A percentile compares a stretch with the other conserved stretches of the same genome.
phyloP scores from a whole-genome alignment of 371 early-diverging fungal species.

The Paraphysoderma sedebokerense region DNA sequence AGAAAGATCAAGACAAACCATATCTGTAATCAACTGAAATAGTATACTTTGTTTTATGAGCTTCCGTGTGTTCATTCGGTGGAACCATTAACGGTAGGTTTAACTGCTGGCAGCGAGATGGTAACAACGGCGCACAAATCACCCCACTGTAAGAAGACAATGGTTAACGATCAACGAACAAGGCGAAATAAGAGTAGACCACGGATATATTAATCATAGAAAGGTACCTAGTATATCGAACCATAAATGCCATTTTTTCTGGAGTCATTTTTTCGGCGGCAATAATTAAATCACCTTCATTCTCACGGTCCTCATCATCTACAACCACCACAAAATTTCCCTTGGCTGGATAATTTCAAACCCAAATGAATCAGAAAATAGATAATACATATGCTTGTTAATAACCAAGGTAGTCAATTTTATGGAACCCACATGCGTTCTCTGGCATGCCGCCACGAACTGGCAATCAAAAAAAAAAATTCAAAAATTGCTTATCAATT shows the following conservation, averaged over 20 bases:
- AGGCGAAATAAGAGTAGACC: not conserved
- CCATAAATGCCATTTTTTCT: conserved; percentile 82
- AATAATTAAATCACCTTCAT: conserved; percentile 92
- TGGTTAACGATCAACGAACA: not conserved
- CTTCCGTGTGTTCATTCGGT: conserved; percentile 52
- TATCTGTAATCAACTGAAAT: conserved; percentile 70
- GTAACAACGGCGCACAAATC: conserved; percentile 69
- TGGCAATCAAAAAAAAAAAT: not conserved
- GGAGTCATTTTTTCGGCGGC: conserved; percentile 77
- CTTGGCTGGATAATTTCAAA: conserved; percentile 3
- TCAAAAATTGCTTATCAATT: not conserved
- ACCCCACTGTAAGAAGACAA: conserved; percentile 57
- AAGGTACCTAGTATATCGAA: conserved; percentile 66
- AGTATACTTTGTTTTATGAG: conserved; percentile 82
- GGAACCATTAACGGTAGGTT: conserved; percentile 85
- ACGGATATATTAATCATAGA: conserved; percentile 4
- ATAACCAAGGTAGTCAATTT: not conserved
- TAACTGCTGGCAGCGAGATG: conserved; percentile 57
- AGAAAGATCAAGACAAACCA: conserved; percentile 15
- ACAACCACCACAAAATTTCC: conserved; percentile 81
- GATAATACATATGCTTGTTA: not conserved
- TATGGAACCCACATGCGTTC: not conserved
- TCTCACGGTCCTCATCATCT: conserved; percentile 93
- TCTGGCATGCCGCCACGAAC: not conserved
- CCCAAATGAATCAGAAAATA: not conserved